A percentile compares a stretch with the other conserved stretches of the same genome.
These are phyloP conservation scores for Fraxinus latifolia DNA, from an alignment of 305 asterid genomes.

Conservation along the genomic window DNA sequence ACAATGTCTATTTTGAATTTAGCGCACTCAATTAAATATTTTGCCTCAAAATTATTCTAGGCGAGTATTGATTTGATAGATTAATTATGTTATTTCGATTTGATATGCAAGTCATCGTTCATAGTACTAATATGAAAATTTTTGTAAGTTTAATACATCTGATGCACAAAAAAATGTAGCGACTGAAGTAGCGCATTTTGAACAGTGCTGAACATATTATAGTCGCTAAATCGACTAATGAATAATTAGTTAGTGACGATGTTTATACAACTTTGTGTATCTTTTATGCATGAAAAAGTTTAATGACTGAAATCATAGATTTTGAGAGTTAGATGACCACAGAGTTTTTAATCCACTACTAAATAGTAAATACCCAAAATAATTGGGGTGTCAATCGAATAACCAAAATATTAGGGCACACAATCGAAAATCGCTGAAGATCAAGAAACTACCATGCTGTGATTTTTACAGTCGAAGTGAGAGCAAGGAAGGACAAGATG, in stretches of 20 bases:
- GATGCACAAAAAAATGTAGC: background rate
- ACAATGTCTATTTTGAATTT: no score
- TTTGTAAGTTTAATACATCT: background rate
- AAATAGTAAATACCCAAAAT: background rate
- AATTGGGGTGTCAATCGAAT: background rate
- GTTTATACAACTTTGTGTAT: no score
- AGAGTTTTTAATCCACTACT: background rate
- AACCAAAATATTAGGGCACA: background rate
- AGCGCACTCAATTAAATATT: no score
- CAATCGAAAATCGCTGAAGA: background rate
- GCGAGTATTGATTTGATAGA: no score
- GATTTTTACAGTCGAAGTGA: background rate
- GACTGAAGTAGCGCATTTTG: background rate
- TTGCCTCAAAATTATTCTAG: no score
- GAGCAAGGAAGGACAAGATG: slow-evolving; percentile 43
- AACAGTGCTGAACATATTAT: background rate
- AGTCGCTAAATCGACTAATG: background rate
- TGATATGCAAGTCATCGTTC: no score
- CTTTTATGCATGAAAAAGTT: background rate
- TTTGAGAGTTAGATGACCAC: background rate
- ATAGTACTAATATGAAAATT: no score
- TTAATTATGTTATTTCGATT: no score
- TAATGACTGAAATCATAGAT: background rate
- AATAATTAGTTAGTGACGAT: background rate
- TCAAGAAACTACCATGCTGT: background rate